Evolutionary conservation across 129 eudicot species (phyloP).

Genomic region (Silybum marianum): DNA sequence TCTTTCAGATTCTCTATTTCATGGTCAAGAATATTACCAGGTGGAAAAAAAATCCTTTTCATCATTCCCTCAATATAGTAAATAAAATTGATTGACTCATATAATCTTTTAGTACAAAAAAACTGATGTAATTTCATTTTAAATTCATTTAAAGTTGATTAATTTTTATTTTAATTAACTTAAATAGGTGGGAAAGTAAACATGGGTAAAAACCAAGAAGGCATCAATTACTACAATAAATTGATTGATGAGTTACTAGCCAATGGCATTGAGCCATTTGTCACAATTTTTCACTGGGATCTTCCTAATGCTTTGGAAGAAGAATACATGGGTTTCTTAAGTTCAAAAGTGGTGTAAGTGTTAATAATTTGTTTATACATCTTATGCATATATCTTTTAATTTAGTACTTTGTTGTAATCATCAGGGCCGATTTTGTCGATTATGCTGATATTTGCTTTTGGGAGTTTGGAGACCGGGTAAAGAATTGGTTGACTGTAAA

Average conservation of each 20-base stretch:
- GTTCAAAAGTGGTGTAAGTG: constrained; percentile 29
- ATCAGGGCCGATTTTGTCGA: constrained; percentile 18
- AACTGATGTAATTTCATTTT: not conserved
- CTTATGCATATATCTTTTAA: not conserved
- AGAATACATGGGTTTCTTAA: constrained; percentile 21
- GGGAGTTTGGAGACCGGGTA: constrained; percentile 25
- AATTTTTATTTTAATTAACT: not conserved
- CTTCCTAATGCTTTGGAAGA: constrained; percentile 24
- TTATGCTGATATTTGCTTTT: constrained; percentile 22
- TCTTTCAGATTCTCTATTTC: constrained; percentile 35
- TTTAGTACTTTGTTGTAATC: not conserved
- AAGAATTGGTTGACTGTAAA: not conserved
- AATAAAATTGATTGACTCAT: not conserved
- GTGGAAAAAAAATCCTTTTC: constrained; percentile 7
- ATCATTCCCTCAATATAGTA: not conserved
- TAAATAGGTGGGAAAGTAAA: constrained; percentile 7
- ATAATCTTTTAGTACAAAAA: not conserved
- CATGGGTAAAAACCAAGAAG: constrained; percentile 22
- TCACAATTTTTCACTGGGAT: constrained; percentile 34
- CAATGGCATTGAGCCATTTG: constrained; percentile 24
- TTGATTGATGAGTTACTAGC: constrained; percentile 16
- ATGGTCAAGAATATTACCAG: constrained; percentile 40
- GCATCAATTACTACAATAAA: constrained; percentile 28
- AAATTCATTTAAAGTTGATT: not conserved
- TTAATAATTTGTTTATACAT: not conserved